Evolutionary conservation across 306 rosid genomes (phyloP).

Genomic region (Calophaca sinica): DNA sequence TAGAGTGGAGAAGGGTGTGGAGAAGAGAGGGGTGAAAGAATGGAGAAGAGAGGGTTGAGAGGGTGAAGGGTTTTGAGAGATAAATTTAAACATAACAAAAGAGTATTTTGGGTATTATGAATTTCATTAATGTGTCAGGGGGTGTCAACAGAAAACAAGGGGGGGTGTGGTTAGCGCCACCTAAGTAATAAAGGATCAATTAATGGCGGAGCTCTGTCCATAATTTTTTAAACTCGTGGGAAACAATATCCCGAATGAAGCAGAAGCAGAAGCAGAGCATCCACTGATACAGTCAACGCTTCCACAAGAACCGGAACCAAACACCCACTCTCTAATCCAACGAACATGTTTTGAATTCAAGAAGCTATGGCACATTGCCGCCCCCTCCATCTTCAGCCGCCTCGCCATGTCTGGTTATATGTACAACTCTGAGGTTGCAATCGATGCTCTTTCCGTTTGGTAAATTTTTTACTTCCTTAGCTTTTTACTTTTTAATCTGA

Average conservation of each 20-base stretch:
- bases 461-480: constrained; percentile 26
- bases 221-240: neutral
- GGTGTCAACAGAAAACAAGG: too few relatives aligned
- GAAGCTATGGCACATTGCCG: constrained; percentile 70
- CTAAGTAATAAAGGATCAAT: too few relatives aligned
- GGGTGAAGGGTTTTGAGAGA: too few relatives aligned
- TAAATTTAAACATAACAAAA: too few relatives aligned
- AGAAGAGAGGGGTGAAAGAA: too few relatives aligned
- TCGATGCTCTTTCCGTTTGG: constrained; percentile 81
- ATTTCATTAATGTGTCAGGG: too few relatives aligned
- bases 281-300: constrained; percentile 36
- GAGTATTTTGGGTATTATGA: too few relatives aligned
- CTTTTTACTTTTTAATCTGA: neutral
- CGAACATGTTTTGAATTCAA: constrained; percentile 58
- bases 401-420: constrained; percentile 71
- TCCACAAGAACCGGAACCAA: neutral
- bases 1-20: too few relatives aligned
- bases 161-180: too few relatives aligned
- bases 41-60: too few relatives aligned
- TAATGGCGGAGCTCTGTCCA: too few relatives aligned
- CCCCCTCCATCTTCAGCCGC: constrained; percentile 78
- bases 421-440: constrained; percentile 56
- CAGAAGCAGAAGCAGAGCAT: constrained; percentile 27
- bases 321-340: constrained; percentile 29
- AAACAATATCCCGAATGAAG: neutral